These are phyloP conservation scores for Lodderomyces jiufengensis DNA, from an alignment of 1,139 yeast genomes.

Conservation along the genomic window DNA sequence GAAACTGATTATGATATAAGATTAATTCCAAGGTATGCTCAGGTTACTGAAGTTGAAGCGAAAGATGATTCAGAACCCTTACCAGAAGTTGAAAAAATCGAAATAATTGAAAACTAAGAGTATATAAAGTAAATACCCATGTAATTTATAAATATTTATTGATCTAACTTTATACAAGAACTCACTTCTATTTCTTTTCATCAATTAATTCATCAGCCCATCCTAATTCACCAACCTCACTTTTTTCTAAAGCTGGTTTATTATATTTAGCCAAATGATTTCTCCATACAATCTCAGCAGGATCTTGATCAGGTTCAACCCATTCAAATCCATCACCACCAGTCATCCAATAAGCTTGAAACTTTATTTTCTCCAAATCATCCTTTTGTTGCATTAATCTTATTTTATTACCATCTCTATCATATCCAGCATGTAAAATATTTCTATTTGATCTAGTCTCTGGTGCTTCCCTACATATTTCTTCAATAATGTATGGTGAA, in stretches of 20 bases:
- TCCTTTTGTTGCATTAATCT: constrained; percentile 40
- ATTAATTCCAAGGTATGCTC: constrained; percentile 32
- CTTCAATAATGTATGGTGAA: constrained; percentile 33
- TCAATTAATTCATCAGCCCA: constrained; percentile 38
- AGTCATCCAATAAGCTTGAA: constrained; percentile 74
- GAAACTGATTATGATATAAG: constrained; percentile 47
- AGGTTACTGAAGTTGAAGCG: constrained; percentile 5
- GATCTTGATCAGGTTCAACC: constrained; percentile 81
- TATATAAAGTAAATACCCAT: not conserved
- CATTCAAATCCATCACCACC: constrained; percentile 77
- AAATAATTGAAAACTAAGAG: not conserved
- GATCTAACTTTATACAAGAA: not conserved
- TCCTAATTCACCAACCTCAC: constrained; percentile 21
- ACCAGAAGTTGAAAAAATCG: not conserved
- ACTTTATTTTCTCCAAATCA: constrained; percentile 49
- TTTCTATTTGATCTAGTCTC: constrained; percentile 18
- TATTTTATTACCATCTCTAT: constrained; percentile 38
- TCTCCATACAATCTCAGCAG: constrained; percentile 63
- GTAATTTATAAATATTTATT: not conserved
- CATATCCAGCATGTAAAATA: constrained; percentile 30
- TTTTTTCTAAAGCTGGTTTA: constrained; percentile 18
- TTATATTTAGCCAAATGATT: constrained; percentile 27
- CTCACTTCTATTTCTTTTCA: constrained; percentile 10
- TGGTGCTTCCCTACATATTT: constrained; percentile 33
- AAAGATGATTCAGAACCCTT: not conserved